Percentiles rank a stretch among this genome's conserved stretches.
These are phyloP conservation scores for Ambispora gerdemannii DNA, from an alignment of 192 early-diverging fungal species.

Conservation along the genomic window DNA sequence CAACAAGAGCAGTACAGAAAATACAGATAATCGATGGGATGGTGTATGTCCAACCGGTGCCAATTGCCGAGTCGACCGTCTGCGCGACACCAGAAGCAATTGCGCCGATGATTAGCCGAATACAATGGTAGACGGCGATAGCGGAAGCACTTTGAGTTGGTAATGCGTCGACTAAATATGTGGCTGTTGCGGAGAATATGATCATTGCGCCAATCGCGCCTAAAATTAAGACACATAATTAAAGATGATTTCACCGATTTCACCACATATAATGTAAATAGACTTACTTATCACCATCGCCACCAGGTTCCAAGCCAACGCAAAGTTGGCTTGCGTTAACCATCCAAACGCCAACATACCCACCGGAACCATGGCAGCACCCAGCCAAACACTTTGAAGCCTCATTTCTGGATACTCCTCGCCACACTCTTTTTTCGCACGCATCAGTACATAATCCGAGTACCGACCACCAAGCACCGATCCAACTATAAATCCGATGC, in stretches of 20 bases:
- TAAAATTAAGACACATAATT: not conserved
- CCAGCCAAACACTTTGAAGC: constrained; percentile 11
- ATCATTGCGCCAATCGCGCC: not conserved
- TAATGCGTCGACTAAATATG: constrained; percentile 30
- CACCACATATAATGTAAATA: not conserved
- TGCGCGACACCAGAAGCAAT: constrained; percentile 5
- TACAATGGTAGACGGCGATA: constrained; percentile 15
- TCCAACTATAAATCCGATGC: constrained; percentile 18
- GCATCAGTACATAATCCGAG: not conserved
- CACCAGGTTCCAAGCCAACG: not conserved
- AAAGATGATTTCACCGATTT: too few species aligned
- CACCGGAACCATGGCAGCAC: not conserved
- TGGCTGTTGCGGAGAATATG: not conserved
- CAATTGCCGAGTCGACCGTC: constrained; percentile 12
- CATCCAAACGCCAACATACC: not conserved
- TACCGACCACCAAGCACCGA: constrained; percentile 1
- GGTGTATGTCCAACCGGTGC: constrained; percentile 18
- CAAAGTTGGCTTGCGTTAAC: not conserved
- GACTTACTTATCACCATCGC: constrained; percentile 5
- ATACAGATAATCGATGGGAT: not conserved
- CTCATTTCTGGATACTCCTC: constrained; percentile 3
- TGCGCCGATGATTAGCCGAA: constrained; percentile 8
- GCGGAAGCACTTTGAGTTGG: constrained; percentile 14
- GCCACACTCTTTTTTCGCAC: not conserved
- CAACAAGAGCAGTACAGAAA: not conserved